Conservation (phyloP, 441 rosid genomes). For the Sinapis alba region DNA sequence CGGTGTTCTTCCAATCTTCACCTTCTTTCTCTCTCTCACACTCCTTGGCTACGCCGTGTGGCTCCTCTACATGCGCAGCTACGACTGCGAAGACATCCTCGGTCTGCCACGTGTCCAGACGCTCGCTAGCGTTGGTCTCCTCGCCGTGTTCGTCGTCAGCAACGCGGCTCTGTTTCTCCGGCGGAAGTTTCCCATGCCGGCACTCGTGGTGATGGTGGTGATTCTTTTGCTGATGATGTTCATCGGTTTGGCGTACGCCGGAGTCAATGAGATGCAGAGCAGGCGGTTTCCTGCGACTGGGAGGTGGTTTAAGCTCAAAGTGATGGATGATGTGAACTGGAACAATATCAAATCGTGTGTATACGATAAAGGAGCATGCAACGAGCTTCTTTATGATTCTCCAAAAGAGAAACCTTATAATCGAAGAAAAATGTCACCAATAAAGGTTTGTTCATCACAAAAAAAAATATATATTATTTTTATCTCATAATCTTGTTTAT, state of each 20-base stretch:
- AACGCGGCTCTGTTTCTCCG: constrained; percentile 47
- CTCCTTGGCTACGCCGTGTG: constrained; percentile 62
- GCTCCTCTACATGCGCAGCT: constrained; percentile 68
- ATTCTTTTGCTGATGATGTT: constrained; percentile 54
- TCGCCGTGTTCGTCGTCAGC: constrained; percentile 54
- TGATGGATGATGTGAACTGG: constrained; percentile 51
- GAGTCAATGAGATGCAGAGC: constrained; percentile 56
- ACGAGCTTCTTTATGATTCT: constrained; percentile 42
- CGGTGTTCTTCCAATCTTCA: constrained; percentile 44
- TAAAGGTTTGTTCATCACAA: constrained; percentile 51
- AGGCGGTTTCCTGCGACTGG: constrained; percentile 56
- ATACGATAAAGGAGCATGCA: constrained; percentile 47
- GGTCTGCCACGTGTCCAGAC: constrained; percentile 57
- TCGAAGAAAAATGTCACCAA: constrained; percentile 45
- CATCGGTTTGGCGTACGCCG: constrained; percentile 60
- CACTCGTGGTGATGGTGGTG: constrained; percentile 54
- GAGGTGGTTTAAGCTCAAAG: constrained; percentile 56
- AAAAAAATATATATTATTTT: too few species aligned
- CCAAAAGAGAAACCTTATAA: constrained; percentile 42
- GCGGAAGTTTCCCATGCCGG: constrained; percentile 47
- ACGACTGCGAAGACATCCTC: constrained; percentile 68
- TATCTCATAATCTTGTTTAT: too few species aligned
- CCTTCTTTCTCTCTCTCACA: constrained; percentile 57
- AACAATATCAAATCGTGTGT: constrained; percentile 65
- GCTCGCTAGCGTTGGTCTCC: constrained; percentile 47